Base-by-base conservation (phyloP, 306 rosid species). In the Dicorynia guianensis region DNA sequence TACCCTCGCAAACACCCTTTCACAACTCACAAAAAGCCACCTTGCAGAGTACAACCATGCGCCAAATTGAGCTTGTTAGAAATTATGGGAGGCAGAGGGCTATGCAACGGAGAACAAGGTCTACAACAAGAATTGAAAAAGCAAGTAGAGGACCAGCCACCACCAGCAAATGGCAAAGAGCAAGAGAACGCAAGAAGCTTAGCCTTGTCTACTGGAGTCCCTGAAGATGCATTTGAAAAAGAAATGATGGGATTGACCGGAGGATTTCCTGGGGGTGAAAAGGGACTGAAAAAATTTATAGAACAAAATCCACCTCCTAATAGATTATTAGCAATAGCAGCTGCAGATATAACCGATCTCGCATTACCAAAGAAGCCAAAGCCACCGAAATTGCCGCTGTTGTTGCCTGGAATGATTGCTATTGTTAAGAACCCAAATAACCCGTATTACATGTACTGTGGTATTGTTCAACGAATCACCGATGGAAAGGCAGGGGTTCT, bases 261-360 rank as follows among this genome's bases (percentile, higher is more conserved):
- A 5, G 98, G 98, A 34, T 95, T 95, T 65, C 98, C 97, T 1
- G 98, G 97, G 11, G 98, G 98, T 9, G 98, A 95, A 63, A 90
- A 82, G 69, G 98, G 98, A 19, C 79, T 95, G 85, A 2, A 18
- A 15, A 80, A 69, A 68, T 95, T 95, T 84, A 83, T 95, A 15
- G 82, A 93, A 44, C 82, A 89, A 67, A 94, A 94, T 67, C 95
- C 97, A 10, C 96, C 96, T 25, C 97, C 96, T 4, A 82, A 84
- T 53, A 79, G 72, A 15, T 63, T 84, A 25, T 7, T 86, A 10
- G 61, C 82, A 50, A 60, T 33, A 5, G 63, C 85, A 0, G 13
- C 46, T 17, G 79, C 8, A 15, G 61, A 68, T 7, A 43, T 64
- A 39, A 68, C 35, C 33, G 68, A 67, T 30, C 52, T 74, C 4